Percentiles rank a stretch among this genome's conserved stretches.
Evolutionary conservation across 352 stramenopile genomes (phyloP).

Genomic region (Phytophthora sansomeana): DNA sequence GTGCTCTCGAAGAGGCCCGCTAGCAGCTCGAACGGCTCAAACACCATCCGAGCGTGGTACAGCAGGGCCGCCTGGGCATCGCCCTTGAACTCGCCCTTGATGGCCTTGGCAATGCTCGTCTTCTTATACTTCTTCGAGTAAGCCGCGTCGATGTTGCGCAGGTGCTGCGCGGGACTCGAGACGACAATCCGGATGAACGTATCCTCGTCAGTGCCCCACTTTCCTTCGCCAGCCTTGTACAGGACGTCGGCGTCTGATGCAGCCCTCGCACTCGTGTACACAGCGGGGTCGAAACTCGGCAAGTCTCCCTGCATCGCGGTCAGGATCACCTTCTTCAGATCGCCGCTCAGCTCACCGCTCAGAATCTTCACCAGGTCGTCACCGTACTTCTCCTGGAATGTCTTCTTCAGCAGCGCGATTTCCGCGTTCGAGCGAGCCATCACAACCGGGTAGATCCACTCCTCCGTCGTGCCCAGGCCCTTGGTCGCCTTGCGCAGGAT

Average conservation of each 20-base stretch:
- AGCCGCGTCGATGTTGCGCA: constrained; percentile 50
- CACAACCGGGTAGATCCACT: too few species aligned
- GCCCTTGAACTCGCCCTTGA: constrained; percentile 68
- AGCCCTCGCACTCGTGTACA: constrained; percentile 65
- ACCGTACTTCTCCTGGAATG: too few species aligned
- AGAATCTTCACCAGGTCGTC: too few species aligned
- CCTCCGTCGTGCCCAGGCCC: too few species aligned
- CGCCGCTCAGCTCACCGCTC: too few species aligned
- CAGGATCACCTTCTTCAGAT: too few species aligned
- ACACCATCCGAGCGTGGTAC: constrained; percentile 52
- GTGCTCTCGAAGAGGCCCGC: constrained; percentile 67
- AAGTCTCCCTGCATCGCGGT: constrained; percentile 44
- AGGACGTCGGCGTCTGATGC: constrained; percentile 55
- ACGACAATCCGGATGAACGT: constrained; percentile 60
- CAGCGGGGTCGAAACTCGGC: constrained; percentile 48
- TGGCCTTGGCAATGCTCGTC: constrained; percentile 58
- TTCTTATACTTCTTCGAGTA: constrained; percentile 73
- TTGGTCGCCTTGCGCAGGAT: too few species aligned
- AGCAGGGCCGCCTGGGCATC: constrained; percentile 55
- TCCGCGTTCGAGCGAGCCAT: too few species aligned
- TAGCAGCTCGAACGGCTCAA: constrained; percentile 60
- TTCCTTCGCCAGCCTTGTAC: constrained; percentile 76
- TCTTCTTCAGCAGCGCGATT: too few species aligned
- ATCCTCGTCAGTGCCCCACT: constrained; percentile 67
- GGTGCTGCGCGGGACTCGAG: constrained; percentile 49